Base-by-base conservation (phyloP, 345 rosid genomes). In the Eutrema japonicum region DNA sequence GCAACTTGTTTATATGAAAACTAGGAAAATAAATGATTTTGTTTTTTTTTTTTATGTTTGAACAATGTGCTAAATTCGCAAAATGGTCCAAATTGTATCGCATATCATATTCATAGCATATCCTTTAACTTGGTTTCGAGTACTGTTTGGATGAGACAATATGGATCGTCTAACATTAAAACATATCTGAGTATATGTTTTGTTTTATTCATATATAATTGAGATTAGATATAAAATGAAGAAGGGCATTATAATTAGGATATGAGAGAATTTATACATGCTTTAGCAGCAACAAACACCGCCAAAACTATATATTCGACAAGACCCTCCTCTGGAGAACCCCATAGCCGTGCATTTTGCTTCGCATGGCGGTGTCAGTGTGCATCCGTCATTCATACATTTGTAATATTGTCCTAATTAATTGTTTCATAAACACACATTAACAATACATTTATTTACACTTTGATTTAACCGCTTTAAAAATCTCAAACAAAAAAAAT, bases 251-350 rank as follows among this genome's bases (percentile, higher is more conserved):
- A 18, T 18, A 10, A 30, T 43, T 54, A 68, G 16, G 55, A 4
- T 32, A 7, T 2, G 54, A 14, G 43, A 14, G 30, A 5, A 53
- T 41, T 2, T 30, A 2, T 7, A 46, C 37, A 46, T 32, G 59
- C 59, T 43, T 72, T 43, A 63, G 22, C 76, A 72, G 33, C 76
- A 72, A 72, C 70, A 63, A 13, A 0, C 14, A 42, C 63, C 47
- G 13, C 76, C 76, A 22, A 5, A 12, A 63, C 37, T 36, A 43
- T 63, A 32, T 10, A 3, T 2, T 33, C 70, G 76, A 63, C 76
- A 72, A 2, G 2, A 11, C 4, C 76, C 76, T 63, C 76, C 76
- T 63, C 18, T 53, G 3, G 63, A 38, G 6, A 52, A 63, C 10
- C 76, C 76, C 55, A 11, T 33, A 18, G 46, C 10, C 47, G 13